phyloP scores from a whole-genome alignment of 345 rosid genomes.

The Cardamine resedifolia region DNA sequence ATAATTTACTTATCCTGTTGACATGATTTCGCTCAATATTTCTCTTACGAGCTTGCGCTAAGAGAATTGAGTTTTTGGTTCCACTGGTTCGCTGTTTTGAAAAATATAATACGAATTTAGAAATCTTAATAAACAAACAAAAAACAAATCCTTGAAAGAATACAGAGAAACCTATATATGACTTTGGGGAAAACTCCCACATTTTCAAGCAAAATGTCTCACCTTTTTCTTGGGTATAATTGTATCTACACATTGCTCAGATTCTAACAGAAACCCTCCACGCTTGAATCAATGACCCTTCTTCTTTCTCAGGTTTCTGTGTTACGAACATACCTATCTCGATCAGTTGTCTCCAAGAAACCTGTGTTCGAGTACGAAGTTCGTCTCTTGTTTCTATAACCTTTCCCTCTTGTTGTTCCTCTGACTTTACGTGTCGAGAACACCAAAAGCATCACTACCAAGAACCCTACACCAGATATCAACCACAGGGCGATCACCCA shows the following conservation, averaged over 20 bases:
- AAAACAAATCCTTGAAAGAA: slow-evolving; percentile 1
- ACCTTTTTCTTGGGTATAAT: not conserved
- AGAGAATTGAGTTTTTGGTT: not conserved
- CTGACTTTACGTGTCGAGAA: slow-evolving; percentile 58
- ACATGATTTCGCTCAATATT: too few species aligned
- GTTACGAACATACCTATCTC: slow-evolving; percentile 47
- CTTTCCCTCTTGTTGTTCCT: slow-evolving; percentile 57
- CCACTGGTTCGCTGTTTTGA: not conserved
- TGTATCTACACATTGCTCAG: slow-evolving; percentile 32
- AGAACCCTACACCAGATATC: slow-evolving; percentile 70
- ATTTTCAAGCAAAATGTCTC: slow-evolving; percentile 23
- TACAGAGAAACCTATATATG: slow-evolving; percentile 29
- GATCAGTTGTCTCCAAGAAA: slow-evolving; percentile 45
- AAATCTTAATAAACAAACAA: not conserved
- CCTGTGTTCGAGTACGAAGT: slow-evolving; percentile 42
- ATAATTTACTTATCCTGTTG: too few species aligned
- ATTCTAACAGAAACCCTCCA: not conserved
- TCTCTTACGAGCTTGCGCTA: not conserved
- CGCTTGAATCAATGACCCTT: not conserved
- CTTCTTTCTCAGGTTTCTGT: slow-evolving; percentile 45
- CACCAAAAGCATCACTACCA: slow-evolving; percentile 54
- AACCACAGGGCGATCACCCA: slow-evolving; percentile 80
- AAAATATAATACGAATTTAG: not conserved
- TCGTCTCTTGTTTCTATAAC: slow-evolving; percentile 65
- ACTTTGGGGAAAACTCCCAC: slow-evolving; percentile 17